Evolutionary conservation across 192 early-diverging fungal species (phyloP), one percentile per base, ranked within the genome.

Genomic region (Geranomyces michiganensis): DNA sequence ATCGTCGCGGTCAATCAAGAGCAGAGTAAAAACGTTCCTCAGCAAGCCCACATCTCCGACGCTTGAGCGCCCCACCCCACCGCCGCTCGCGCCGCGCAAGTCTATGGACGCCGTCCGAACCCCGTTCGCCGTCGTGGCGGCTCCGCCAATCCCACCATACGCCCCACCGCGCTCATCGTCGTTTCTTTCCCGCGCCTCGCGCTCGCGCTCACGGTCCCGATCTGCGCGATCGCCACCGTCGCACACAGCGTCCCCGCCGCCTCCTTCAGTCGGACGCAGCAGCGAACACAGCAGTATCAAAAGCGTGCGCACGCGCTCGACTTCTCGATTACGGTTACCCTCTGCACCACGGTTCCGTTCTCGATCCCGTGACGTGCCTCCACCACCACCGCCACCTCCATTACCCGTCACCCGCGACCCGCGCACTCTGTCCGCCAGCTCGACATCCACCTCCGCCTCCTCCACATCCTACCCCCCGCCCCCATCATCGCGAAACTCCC

Each of bases 1-100:
- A 53, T 53, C 51, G 15, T 53, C 51, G 51, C 51, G 51, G 24
- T 53, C 51, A 17, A 53, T 53, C 24, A n/a, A 26, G 7, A 53
- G 15, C 51, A 53, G 51, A 53, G 24, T 53, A 26, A 53, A 53
- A 17, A 26, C n/a, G 6, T 53, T 53, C 17, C 24, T 53, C n/a
- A 53, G 51, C 15, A 53, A 53, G 17, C 51, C 51, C n/a, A 41
- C 36, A 3, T 41, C 36, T 10, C 36, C 36, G n/a, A 19, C 46
- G n/a, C 19, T n/a, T 17, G 51, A 53, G 7, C 6, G 24, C 51
- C 51, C 24, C 3, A 53, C 51, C 51, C 51, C 51, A 26, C 51
- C 51, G n/a, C 51, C 51, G 51, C 19, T 26, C 19, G n/a, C 51
- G 51, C n/a, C n/a, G 6, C 51, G 51, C 19, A 53, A 53, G 17